Evolutionary conservation across 768 basidiomycete genomes (phyloP).

Genomic region (Rhodocollybia butyracea): DNA sequence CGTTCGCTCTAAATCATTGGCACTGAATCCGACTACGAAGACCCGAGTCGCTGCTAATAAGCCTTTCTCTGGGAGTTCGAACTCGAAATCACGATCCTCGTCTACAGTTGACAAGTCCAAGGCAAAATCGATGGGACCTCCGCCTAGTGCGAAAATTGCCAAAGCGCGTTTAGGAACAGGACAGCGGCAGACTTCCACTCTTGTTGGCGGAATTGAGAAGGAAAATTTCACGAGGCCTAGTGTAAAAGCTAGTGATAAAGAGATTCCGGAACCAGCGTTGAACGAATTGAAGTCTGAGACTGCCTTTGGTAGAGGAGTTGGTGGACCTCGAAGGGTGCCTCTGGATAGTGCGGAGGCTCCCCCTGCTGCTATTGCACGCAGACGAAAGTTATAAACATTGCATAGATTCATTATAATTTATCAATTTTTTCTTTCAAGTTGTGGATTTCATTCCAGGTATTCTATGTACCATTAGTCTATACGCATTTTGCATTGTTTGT

Average conservation of each 20-base stretch:
- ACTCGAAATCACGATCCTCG: neutral
- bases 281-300: constrained; percentile 23
- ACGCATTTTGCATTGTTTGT: neutral
- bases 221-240: neutral
- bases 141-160: neutral
- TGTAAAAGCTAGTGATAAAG: neutral
- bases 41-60: constrained; percentile 9
- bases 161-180: neutral
- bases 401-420: too few relatives aligned
- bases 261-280: neutral
- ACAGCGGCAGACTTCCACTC: neutral
- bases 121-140: neutral
- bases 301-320: constrained; percentile 19
- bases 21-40: constrained; percentile 13
- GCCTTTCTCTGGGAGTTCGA: neutral
- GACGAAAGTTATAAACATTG: constrained; percentile 26
- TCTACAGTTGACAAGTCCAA: neutral
- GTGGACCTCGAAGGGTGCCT: constrained; percentile 64
- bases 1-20: too few relatives aligned
- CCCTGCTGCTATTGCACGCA: constrained; percentile 43
- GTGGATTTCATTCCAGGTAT: too few relatives aligned
- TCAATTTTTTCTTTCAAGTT: too few relatives aligned
- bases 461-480: neutral
- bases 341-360: constrained; percentile 67
- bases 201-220: neutral